These are phyloP conservation scores for Melaleuca alternifolia DNA, from an alignment of 345 rosid species.

Conservation along the genomic window DNA sequence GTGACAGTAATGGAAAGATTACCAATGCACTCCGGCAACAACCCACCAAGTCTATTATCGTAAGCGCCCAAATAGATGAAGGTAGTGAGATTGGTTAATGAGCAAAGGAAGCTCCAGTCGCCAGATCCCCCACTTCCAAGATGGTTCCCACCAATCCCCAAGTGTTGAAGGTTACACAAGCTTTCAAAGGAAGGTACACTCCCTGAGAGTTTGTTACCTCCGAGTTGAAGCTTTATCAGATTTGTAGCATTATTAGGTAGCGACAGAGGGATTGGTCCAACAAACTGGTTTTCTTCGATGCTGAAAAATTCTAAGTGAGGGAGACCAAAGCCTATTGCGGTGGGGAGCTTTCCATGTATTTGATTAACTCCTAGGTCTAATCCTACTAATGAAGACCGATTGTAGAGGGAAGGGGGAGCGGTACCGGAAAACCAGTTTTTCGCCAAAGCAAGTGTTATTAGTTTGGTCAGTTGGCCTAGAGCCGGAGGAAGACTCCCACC, in stretches of 20 bases:
- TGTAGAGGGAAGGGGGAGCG: conserved; percentile 11
- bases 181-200: not conserved
- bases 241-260: not conserved
- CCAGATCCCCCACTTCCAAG: not conserved
- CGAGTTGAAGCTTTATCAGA: not conserved
- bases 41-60: not conserved
- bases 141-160: not conserved
- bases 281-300: not conserved
- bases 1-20: not conserved
- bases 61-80: not conserved
- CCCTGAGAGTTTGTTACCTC: not conserved
- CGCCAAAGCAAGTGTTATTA: not conserved
- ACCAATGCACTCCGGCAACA: not conserved
- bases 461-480: not conserved
- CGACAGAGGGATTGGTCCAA: not conserved
- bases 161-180: not conserved
- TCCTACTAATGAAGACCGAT: not conserved
- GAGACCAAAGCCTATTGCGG: not conserved
- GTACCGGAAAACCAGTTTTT: conserved; percentile 4
- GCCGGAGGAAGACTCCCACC: not conserved
- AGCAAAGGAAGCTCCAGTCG: not conserved
- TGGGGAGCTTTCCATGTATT: not conserved
- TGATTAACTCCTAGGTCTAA: not conserved
- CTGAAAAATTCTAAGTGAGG: not conserved
- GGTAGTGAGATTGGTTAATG: not conserved